phyloP scores from a whole-genome alignment of 352 stramenopile genomes.

The Phytophthora nicotianae region DNA sequence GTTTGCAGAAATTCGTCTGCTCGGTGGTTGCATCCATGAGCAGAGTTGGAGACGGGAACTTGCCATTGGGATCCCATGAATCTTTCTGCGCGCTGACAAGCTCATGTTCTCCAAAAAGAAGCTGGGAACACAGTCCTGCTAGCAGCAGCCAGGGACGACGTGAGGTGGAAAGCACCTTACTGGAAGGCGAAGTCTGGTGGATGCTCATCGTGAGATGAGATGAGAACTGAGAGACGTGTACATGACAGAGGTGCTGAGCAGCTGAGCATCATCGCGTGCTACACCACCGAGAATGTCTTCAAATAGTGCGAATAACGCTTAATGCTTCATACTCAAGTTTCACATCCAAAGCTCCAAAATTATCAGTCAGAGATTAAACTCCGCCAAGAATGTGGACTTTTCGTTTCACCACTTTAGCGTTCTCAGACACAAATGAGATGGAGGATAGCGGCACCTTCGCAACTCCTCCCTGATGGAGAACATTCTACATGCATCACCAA shows the following conservation, averaged over 20 bases:
- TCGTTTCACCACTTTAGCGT: slow-evolving; percentile 6
- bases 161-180: neutral
- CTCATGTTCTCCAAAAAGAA: slow-evolving; percentile 20
- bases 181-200: slow-evolving; percentile 4
- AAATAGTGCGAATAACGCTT: slow-evolving; percentile 21
- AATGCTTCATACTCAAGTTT: slow-evolving; percentile 2
- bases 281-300: slow-evolving; percentile 12
- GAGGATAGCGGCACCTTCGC: slow-evolving; percentile 7
- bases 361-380: slow-evolving; percentile 1
- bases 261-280: slow-evolving; percentile 20
- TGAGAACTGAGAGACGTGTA: slow-evolving; percentile 29
- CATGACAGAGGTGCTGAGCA: neutral
- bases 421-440: slow-evolving; percentile 9
- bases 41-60: slow-evolving; percentile 33
- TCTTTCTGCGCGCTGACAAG: slow-evolving; percentile 36
- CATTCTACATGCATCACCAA: slow-evolving; percentile 19
- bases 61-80: slow-evolving; percentile 51
- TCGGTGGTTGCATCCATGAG: slow-evolving; percentile 47
- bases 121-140: slow-evolving; percentile 23
- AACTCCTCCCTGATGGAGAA: slow-evolving; percentile 9
- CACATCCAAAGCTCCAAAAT: slow-evolving; percentile 5
- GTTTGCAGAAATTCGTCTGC: slow-evolving; percentile 51
- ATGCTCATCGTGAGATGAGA: slow-evolving; percentile 36
- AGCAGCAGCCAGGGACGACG: slow-evolving; percentile 21
- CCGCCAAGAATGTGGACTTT: slow-evolving; percentile 1